Evolutionary conservation across 2,329 filamentous ascomycete genomes (phyloP).

Genomic region (Xenoacremonium recifei): DNA sequence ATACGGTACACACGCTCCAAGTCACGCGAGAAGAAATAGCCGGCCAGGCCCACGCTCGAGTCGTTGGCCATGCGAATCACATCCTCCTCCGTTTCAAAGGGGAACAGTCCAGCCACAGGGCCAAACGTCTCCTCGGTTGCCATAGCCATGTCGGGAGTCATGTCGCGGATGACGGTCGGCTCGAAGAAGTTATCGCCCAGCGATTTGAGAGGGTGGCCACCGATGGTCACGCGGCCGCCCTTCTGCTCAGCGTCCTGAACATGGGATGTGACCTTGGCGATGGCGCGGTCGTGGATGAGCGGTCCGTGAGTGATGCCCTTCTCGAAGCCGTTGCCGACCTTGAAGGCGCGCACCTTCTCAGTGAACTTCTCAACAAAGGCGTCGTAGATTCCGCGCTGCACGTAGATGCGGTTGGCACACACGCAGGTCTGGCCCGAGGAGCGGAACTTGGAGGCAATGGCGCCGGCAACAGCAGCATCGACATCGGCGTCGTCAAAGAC

Average conservation of each 20-base stretch:
- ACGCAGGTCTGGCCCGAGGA: conserved; percentile 96
- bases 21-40: conserved; percentile 83
- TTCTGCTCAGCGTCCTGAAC: conserved; percentile 76
- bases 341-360: conserved; percentile 71
- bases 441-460: conserved; percentile 87
- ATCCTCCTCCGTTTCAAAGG: conserved; percentile 85
- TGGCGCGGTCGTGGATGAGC: conserved; percentile 79
- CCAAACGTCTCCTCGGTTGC: conserved; percentile 92
- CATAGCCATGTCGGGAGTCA: conserved; percentile 82
- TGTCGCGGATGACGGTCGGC: conserved; percentile 83
- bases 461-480: conserved; percentile 78
- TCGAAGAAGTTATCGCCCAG: conserved; percentile 85
- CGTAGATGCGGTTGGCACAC: conserved; percentile 79
- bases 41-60: conserved; percentile 83
- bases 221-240: conserved; percentile 71
- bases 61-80: conserved; percentile 81
- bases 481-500: conserved; percentile 95
- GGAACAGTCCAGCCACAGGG: conserved; percentile 85
- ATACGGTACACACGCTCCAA: conserved; percentile 59
- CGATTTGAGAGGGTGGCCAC: conserved; percentile 71
- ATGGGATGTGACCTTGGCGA: conserved; percentile 76
- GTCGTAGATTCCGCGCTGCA: conserved; percentile 77
- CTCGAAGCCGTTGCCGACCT: conserved; percentile 72
- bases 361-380: conserved; percentile 67
- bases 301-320: conserved; percentile 75